Evolutionary conservation across 2,329 filamentous ascomycete species (phyloP).

Genomic region (Calonectria pseudoreteaudii): DNA sequence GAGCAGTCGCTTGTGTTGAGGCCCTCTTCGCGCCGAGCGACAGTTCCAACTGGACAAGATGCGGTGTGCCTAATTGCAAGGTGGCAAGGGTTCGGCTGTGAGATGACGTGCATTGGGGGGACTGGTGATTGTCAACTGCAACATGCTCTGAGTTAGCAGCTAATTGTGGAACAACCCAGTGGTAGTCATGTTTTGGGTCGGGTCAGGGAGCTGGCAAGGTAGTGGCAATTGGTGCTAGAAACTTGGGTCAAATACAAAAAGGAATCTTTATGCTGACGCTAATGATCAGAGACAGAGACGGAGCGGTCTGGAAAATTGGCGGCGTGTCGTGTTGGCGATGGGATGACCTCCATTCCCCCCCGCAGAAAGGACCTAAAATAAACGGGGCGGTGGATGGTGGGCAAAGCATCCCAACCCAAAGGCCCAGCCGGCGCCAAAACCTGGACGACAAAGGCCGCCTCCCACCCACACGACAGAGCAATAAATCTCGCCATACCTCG

Average conservation of each 20-base stretch:
- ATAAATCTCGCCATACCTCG: constrained; percentile 33
- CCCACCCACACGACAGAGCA: constrained; percentile 30
- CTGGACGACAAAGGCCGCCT: constrained; percentile 32
- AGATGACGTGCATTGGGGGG: constrained; percentile 18
- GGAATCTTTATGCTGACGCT: background rate
- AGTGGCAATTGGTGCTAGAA: background rate
- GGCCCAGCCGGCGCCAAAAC: constrained; percentile 35
- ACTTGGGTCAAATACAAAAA: background rate
- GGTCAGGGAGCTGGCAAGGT: background rate
- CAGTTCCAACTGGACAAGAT: constrained; percentile 10
- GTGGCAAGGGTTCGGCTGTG: constrained; percentile 9
- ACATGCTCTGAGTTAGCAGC: constrained; percentile 7
- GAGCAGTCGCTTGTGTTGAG: background rate
- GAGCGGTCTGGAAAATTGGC: constrained; percentile 10
- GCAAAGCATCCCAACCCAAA: constrained; percentile 32
- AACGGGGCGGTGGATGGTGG: constrained; percentile 43
- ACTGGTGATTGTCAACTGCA: background rate
- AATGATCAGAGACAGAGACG: background rate
- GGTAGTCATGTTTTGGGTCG: background rate
- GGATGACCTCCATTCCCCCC: constrained; percentile 32
- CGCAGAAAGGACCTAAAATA: constrained; percentile 40
- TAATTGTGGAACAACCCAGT: constrained; percentile 2
- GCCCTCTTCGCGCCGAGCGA: background rate
- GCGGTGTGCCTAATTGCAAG: constrained; percentile 25
- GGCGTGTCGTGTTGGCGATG: constrained; percentile 28